These are phyloP conservation scores for Magnolia sinica DNA, from an alignment of 164 flowering plant species.

Conservation along the genomic window DNA sequence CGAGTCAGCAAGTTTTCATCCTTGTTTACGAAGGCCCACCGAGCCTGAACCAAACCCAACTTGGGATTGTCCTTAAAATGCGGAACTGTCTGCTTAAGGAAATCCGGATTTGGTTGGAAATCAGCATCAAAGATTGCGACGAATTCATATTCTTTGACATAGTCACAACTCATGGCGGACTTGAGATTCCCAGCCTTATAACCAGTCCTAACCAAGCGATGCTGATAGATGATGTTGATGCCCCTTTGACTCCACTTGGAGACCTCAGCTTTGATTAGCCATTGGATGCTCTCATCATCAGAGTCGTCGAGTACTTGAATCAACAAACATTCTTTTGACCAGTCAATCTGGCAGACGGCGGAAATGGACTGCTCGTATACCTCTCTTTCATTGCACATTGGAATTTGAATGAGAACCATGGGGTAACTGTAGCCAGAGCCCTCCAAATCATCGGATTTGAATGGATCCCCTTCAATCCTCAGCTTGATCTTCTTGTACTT, in stretches of 20 bases:
- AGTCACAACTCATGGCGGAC: slow-evolving; percentile 72
- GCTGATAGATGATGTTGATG: slow-evolving; percentile 75
- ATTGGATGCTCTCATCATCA: slow-evolving; percentile 66
- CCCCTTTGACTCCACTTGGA: slow-evolving; percentile 81
- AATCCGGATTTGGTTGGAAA: slow-evolving; percentile 73
- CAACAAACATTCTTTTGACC: slow-evolving; percentile 70
- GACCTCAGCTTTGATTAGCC: slow-evolving; percentile 82
- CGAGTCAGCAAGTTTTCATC: slow-evolving; percentile 81
- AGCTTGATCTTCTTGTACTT: slow-evolving; percentile 72
- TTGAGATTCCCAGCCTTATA: slow-evolving; percentile 78
- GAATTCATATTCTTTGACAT: slow-evolving; percentile 60
- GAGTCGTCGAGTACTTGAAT: slow-evolving; percentile 94
- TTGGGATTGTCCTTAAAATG: slow-evolving; percentile 71
- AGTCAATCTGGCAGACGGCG: slow-evolving; percentile 71
- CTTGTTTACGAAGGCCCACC: slow-evolving; percentile 83
- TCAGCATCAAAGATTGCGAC: slow-evolving; percentile 83
- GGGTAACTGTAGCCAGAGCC: slow-evolving; percentile 44
- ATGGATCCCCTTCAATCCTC: slow-evolving; percentile 38
- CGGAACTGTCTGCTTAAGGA: slow-evolving; percentile 55
- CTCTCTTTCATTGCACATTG: slow-evolving; percentile 95
- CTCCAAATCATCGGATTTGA: slow-evolving; percentile 51
- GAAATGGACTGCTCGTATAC: slow-evolving; percentile 79
- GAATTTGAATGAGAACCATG: slow-evolving; percentile 89
- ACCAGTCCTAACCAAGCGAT: slow-evolving; percentile 66
- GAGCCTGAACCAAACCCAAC: slow-evolving; percentile 71